Evolutionary conservation across 345 rosid genomes (phyloP), one percentile per base, ranked within the genome.

Genomic region (Barbarea vulgaris): DNA sequence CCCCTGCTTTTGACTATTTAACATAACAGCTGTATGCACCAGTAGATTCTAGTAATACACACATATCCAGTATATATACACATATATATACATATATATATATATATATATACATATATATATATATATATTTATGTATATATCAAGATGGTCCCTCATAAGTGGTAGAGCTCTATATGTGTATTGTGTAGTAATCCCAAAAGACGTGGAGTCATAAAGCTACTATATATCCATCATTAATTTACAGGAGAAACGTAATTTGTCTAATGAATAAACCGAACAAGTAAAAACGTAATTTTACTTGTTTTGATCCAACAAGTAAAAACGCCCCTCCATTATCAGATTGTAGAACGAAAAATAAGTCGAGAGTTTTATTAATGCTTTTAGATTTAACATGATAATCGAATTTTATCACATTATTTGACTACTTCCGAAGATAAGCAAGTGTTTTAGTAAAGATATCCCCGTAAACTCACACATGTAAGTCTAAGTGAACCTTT

Each of bases 11-110:
- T 59, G 67, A 59, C 67, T 59, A 31, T 34, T 70, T 70, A 47
- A 59, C 25, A 36, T 47, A 33, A 34, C 50, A 70, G 58, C 75
- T 70, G 67, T 42, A 70, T 22, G 73, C 64, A 59, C 47, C 47
- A 33, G 34, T 57, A 70, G 24, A 58, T 4, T 47, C 48, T 22
- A 17, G 8, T 24, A 28, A 28, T 28, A 70, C 46, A 65, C 64
- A 36, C 46, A 18, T 6, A 53, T 52, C 21, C 12, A 30, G 2
- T 42, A 41, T 15, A 4, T 8, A 18, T 22, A 24, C 36, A 69
- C 31, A 17, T 57, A 39, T 4, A 13, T 34, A 3, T 28, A n/a
- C 3, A 0, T 51, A 3, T 42, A 42, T 18, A 28, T 18, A n/a
- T 6, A 0, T 51, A 3, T 42, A 42, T 18, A 28, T 18, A 18